phyloP scores from a whole-genome alignment of 805 yeast species.

The Kuraishia cidri region DNA sequence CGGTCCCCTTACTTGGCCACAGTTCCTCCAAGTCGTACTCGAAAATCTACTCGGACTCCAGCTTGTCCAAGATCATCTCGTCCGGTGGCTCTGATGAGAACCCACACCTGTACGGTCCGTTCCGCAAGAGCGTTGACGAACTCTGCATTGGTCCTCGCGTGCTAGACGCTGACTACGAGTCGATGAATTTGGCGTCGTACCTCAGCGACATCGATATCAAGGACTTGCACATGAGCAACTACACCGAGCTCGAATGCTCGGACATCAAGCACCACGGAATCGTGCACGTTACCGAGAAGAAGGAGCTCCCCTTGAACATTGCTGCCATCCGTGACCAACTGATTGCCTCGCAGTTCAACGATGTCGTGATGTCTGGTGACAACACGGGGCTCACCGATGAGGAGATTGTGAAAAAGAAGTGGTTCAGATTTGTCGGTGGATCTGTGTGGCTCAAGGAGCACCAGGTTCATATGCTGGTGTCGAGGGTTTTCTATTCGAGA shows the following conservation, averaged over 20 bases:
- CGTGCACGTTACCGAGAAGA: conserved; percentile 2
- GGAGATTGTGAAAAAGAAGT: conserved; percentile 2
- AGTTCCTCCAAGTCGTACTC: no score
- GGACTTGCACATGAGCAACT: not conserved
- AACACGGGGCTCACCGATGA: conserved; percentile 2
- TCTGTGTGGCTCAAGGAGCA: conserved; percentile 31
- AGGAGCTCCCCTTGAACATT: conserved; percentile 2
- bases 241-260: conserved; percentile 1
- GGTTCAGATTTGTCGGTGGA: conserved; percentile 5
- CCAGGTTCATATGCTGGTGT: conserved; percentile 31
- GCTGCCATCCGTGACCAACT: conserved; percentile 1
- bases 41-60: no score
- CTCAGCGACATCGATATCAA: not conserved
- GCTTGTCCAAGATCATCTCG: no score
- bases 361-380: conserved; percentile 1
- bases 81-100: no score
- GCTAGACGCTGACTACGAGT: not conserved
- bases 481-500: conserved; percentile 22
- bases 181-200: not conserved
- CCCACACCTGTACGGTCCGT: no score
- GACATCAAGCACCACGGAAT: conserved; percentile 1
- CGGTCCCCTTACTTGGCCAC: no score
- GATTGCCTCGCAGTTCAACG: conserved; percentile 1
- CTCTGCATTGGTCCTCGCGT: conserved; percentile 1
- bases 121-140: not conserved